A percentile compares a stretch with the other conserved stretches of the same genome.
These are phyloP conservation scores for Lyophyllum atratum DNA, from an alignment of 768 basidiomycete species.

Conservation along the genomic window DNA sequence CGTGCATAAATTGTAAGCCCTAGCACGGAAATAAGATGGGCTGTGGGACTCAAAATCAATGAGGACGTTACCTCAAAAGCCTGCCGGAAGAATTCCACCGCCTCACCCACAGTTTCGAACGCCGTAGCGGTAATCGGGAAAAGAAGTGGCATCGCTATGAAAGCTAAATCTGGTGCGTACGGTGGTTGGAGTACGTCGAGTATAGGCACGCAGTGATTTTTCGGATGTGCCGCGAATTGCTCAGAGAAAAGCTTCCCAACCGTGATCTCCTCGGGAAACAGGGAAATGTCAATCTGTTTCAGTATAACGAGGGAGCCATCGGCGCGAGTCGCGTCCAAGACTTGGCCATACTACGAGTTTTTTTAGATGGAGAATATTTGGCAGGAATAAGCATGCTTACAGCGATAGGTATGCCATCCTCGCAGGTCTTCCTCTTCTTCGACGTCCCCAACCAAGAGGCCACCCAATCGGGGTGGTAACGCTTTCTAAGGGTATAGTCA, in stretches of 20 bases:
- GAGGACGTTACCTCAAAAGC: conserved; percentile 28
- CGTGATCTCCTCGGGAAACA: conserved; percentile 26
- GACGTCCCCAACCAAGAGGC: conserved; percentile 6
- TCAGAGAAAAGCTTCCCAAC: conserved; percentile 24
- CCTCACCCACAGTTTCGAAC: conserved; percentile 30
- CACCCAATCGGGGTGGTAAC: conserved; percentile 8
- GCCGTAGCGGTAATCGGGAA: conserved; percentile 11
- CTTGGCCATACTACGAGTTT: background rate
- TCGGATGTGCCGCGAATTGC: conserved; percentile 13
- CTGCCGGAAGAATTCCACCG: conserved; percentile 32
- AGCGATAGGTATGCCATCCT: conserved; percentile 4
- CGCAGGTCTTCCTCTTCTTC: background rate
- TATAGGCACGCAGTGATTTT: conserved; percentile 36
- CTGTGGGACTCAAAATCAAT: conserved; percentile 7
- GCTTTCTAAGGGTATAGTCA: conserved; percentile 6
- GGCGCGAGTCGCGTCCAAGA: conserved; percentile 29
- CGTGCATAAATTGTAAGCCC: conserved; percentile 38
- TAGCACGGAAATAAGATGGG: conserved; percentile 8
- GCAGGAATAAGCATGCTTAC: background rate
- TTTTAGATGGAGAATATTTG: background rate
- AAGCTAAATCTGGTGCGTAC: conserved; percentile 13
- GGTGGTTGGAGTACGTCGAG: conserved; percentile 18
- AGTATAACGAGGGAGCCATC: conserved; percentile 30
- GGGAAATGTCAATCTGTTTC: conserved; percentile 20
- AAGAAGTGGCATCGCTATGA: conserved; percentile 28